Evolutionary conservation across 2,329 filamentous ascomycete genomes (phyloP).

Genomic region (Mollisia scopiformis): DNA sequence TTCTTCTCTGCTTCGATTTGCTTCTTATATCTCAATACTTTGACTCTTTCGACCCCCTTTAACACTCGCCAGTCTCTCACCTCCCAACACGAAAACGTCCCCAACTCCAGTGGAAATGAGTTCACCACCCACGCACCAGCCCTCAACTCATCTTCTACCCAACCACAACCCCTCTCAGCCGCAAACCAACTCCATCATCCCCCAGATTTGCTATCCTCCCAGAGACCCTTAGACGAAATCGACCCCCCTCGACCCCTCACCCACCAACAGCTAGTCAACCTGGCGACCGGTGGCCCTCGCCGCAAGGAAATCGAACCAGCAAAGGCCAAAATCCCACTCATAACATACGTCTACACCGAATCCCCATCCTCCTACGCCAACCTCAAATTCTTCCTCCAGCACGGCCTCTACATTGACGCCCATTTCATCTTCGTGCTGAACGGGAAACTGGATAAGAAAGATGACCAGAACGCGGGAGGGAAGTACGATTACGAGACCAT

Average conservation of each 20-base stretch:
- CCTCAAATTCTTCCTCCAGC: not conserved
- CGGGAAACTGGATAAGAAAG: no score
- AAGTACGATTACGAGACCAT: no score
- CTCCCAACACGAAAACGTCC: no score
- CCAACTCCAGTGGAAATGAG: not conserved
- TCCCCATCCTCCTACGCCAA: not conserved
- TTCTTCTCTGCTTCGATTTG: not conserved
- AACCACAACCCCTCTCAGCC: not conserved
- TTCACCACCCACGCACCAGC: not conserved
- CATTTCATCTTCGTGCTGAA: no score
- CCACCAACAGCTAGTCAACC: no score
- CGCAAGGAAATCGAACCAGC: no score
- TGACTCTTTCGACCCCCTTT: not conserved
- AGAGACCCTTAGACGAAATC: no score
- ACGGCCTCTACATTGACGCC: not conserved
- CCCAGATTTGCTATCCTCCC: no score
- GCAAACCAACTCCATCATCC: no score
- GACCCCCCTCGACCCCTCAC: no score
- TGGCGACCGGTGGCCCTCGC: no score
- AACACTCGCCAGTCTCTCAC: not conserved
- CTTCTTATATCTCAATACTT: not conserved
- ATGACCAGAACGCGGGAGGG: no score
- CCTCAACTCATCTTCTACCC: not conserved
- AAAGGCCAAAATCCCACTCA: not conserved
- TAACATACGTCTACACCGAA: not conserved